These are phyloP conservation scores for Teratosphaeria pseudoeucalypti DNA, from an alignment of 2,329 filamentous ascomycete species.

Conservation along the genomic window DNA sequence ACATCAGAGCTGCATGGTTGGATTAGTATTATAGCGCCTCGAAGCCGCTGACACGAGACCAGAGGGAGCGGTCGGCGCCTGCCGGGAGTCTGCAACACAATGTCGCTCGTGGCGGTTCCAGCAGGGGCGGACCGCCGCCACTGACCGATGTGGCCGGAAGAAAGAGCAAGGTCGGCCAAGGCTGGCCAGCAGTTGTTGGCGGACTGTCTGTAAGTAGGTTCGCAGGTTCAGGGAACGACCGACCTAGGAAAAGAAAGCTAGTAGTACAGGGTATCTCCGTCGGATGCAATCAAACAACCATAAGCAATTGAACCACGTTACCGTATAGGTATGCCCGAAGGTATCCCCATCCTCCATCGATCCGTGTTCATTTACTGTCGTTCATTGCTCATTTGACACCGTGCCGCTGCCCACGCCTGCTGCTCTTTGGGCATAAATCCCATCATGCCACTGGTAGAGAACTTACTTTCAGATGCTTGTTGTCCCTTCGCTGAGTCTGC, in stretches of 20 bases:
- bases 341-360: neutral
- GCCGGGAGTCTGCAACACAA: neutral
- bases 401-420: neutral
- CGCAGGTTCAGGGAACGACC: neutral
- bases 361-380: neutral
- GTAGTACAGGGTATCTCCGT: constrained; percentile 11
- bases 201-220: neutral
- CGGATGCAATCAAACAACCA: neutral
- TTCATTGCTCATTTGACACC: neutral
- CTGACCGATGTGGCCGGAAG: neutral
- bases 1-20: neutral
- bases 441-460: neutral
- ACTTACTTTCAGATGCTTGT: neutral
- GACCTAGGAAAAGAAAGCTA: constrained; percentile 5
- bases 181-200: too few relatives aligned
- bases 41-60: too few relatives aligned
- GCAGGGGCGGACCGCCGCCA: too few relatives aligned
- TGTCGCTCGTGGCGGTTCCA: too few relatives aligned
- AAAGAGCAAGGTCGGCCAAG: neutral
- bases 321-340: neutral
- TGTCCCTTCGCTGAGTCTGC: neutral
- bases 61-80: neutral
- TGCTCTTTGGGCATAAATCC: too few relatives aligned
- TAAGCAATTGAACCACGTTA: constrained; percentile 4
- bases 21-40: neutral